Percentiles rank a stretch among this genome's conserved stretches.
Evolutionary conservation across 768 basidiomycete species (phyloP).

Genomic region (Kwoniella dejecticola): DNA sequence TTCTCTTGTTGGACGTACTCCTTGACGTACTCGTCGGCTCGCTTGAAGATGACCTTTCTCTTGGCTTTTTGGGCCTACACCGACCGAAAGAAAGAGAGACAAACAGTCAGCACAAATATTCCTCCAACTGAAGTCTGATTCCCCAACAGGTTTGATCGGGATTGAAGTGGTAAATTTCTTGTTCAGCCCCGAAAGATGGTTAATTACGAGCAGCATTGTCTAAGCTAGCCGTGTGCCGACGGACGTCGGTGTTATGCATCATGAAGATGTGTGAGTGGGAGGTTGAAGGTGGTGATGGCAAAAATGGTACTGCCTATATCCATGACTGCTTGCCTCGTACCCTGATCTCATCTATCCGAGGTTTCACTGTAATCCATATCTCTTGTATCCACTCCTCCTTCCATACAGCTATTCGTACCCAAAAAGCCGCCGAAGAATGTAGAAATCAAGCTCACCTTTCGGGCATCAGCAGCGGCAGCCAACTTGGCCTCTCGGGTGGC

Average conservation of each 20-base stretch:
- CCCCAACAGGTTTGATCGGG: background rate
- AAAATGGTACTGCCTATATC: background rate
- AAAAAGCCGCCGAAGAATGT: background rate
- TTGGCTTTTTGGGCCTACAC: slow-evolving; percentile 79
- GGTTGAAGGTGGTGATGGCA: background rate
- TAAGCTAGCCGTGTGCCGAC: slow-evolving; percentile 67
- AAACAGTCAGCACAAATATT: too few species aligned
- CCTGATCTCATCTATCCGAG: background rate
- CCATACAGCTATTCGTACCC: too few species aligned
- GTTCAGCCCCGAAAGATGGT: slow-evolving; percentile 95
- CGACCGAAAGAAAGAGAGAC: background rate
- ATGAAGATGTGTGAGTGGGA: slow-evolving; percentile 53
- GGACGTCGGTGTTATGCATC: slow-evolving; percentile 78
- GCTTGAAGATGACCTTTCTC: slow-evolving; percentile 98
- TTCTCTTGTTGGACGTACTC: slow-evolving; percentile 89
- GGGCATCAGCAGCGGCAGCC: slow-evolving; percentile 75
- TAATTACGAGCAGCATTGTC: slow-evolving; percentile 76
- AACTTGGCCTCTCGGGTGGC: slow-evolving; percentile 93
- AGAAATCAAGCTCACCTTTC: slow-evolving; percentile 68
- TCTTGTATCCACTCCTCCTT: background rate
- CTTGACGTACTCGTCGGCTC: slow-evolving; percentile 96
- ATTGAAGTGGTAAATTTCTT: slow-evolving; percentile 6
- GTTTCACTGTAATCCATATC: background rate
- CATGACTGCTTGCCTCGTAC: slow-evolving; percentile 2
- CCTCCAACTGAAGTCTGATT: too few species aligned